A percentile compares a stretch with the other conserved stretches of the same genome.
Conservation (phyloP, 176 grass and related monocot species). For the Avena sativa region DNA sequence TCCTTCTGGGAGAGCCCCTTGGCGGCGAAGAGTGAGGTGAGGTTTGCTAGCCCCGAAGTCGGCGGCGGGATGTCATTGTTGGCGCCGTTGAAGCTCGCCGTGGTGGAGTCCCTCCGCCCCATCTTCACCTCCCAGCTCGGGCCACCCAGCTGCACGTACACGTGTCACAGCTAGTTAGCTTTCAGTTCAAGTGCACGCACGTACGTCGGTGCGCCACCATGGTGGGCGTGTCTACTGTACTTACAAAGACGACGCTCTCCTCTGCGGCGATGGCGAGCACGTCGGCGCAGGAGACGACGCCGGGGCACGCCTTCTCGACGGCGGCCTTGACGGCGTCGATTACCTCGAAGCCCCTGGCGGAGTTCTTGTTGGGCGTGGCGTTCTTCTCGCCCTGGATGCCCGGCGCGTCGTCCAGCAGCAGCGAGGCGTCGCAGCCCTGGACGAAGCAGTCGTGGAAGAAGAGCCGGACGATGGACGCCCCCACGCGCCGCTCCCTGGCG, state of each 20-base stretch:
- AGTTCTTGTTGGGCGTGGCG: conserved; percentile 62
- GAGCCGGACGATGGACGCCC: conserved; percentile 82
- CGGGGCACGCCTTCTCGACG: conserved; percentile 66
- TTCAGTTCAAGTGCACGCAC: not conserved
- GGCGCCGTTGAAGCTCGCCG: conserved; percentile 57
- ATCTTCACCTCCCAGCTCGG: conserved; percentile 67
- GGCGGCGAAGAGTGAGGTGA: conserved; percentile 65
- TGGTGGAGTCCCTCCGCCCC: conserved; percentile 71
- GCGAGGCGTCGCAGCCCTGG: conserved; percentile 85
- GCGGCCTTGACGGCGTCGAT: conserved; percentile 75
- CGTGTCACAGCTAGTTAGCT: not conserved
- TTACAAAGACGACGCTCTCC: conserved; percentile 66
- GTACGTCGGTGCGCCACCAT: not conserved
- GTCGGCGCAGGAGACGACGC: conserved; percentile 93
- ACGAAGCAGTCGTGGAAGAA: conserved; percentile 96
- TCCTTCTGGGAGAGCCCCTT: conserved; percentile 64
- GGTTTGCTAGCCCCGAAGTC: conserved; percentile 49
- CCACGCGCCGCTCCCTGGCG: conserved; percentile 59
- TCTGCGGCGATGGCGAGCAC: conserved; percentile 69
- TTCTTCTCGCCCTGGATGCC: conserved; percentile 71
- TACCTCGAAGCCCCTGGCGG: conserved; percentile 78
- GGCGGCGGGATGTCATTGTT: conserved; percentile 69
- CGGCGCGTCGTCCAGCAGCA: conserved; percentile 74
- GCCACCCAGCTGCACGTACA: conserved; percentile 52
- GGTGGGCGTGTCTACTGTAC: not conserved